Percentiles rank a stretch among this genome's conserved stretches.
These are phyloP conservation scores for Pleurotus platypus DNA, from an alignment of 768 basidiomycete genomes.

Conservation along the genomic window DNA sequence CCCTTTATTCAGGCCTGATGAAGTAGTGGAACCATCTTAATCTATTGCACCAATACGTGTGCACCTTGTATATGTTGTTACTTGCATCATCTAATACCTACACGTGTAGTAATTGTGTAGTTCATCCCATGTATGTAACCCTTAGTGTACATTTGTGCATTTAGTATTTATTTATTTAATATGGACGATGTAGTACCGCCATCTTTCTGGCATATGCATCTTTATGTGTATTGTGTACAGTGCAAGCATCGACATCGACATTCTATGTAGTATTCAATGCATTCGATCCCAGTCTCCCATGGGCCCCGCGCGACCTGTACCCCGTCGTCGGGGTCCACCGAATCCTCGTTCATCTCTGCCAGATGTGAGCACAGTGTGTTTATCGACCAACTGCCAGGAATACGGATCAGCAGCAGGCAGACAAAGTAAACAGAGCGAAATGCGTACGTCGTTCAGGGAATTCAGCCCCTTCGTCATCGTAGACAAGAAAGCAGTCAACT, in stretches of 20 bases:
- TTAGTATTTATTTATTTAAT: no score
- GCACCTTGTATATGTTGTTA: no score
- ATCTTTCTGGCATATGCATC: no score
- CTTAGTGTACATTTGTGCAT: no score
- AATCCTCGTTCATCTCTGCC: conserved; percentile 7
- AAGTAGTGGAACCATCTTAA: neutral
- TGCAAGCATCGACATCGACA: no score
- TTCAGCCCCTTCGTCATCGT: conserved; percentile 86
- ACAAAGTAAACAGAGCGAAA: neutral
- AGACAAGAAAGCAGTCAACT: conserved; percentile 85
- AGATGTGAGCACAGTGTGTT: conserved; percentile 10
- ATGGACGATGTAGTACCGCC: no score
- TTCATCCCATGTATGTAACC: no score
- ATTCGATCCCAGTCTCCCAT: conserved; percentile 7
- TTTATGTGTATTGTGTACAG: no score
- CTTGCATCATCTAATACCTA: no score
- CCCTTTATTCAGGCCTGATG: neutral
- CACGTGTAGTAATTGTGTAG: no score
- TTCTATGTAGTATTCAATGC: neutral
- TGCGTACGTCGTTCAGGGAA: conserved; percentile 81
- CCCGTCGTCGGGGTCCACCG: neutral
- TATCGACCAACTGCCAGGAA: conserved; percentile 10
- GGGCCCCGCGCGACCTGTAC: neutral
- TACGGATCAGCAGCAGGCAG: conserved; percentile 11
- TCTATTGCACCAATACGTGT: no score